Evolutionary conservation across 2,329 filamentous ascomycete species (phyloP).

Genomic region (Pleomassaria siparia): DNA sequence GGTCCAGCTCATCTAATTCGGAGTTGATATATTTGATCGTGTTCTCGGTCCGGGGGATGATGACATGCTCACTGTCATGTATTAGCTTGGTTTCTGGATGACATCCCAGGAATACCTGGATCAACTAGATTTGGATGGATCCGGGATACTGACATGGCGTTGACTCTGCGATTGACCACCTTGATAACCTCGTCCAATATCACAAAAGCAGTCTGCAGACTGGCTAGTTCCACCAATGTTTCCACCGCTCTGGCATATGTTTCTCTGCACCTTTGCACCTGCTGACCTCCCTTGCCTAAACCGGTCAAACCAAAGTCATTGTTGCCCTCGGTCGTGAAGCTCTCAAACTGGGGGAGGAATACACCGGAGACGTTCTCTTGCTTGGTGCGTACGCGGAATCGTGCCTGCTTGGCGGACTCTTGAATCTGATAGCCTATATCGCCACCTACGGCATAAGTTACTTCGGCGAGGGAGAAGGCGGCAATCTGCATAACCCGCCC

Average conservation of each 20-base stretch:
- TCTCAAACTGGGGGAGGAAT: conserved; percentile 89
- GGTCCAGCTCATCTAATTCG: conserved; percentile 93
- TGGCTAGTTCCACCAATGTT: conserved; percentile 90
- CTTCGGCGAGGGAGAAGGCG: conserved; percentile 94
- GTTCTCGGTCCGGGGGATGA: conserved; percentile 96
- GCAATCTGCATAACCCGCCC: conserved; percentile 98
- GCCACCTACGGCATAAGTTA: conserved; percentile 94
- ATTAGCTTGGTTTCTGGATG: conserved; percentile 17
- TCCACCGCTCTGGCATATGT: conserved; percentile 96
- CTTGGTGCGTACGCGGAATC: conserved; percentile 90
- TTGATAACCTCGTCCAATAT: conserved; percentile 99
- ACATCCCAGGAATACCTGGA: neutral
- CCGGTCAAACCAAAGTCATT: conserved; percentile 97
- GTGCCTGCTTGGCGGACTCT: conserved; percentile 88
- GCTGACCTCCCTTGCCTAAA: conserved; percentile 93
- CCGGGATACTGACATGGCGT: conserved; percentile 72
- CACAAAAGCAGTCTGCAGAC: conserved; percentile 95
- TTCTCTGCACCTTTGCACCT: conserved; percentile 91
- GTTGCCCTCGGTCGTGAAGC: conserved; percentile 81
- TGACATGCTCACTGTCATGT: conserved; percentile 73
- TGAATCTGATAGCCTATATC: conserved; percentile 96
- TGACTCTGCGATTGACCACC: conserved; percentile 96
- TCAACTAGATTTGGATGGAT: neutral
- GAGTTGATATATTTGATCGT: conserved; percentile 99
- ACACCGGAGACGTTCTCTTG: conserved; percentile 99